Conservation (phyloP, 306 rosid genomes). For the Pyrus bretschneideri region DNA sequence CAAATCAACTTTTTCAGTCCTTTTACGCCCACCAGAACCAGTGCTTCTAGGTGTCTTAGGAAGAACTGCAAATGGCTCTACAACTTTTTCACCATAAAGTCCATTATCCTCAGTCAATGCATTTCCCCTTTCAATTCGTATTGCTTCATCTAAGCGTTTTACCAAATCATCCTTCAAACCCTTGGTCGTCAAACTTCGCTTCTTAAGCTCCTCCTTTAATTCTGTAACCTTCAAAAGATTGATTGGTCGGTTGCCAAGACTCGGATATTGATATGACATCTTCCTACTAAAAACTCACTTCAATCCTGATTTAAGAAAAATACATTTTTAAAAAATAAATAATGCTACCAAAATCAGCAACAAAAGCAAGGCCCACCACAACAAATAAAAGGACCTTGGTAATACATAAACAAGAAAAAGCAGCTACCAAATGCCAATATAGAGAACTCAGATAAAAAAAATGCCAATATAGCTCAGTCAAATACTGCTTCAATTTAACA, state of each 20-base stretch:
- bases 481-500: not conserved
- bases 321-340: not conserved
- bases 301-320: constrained; percentile 27
- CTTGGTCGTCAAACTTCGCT: constrained; percentile 53
- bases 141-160: constrained; percentile 68
- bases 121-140: constrained; percentile 33
- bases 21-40: constrained; percentile 19
- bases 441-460: not conserved
- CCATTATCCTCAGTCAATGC: constrained; percentile 15
- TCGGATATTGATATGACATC: constrained; percentile 71
- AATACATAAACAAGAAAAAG: not conserved
- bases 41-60: constrained; percentile 20
- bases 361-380: not conserved
- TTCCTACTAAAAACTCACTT: constrained; percentile 27
- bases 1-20: constrained; percentile 18
- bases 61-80: constrained; percentile 1
- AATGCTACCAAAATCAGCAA: not conserved
- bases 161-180: constrained; percentile 93
- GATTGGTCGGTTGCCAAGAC: constrained; percentile 66
- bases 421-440: not conserved
- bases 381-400: not conserved
- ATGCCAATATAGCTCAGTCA: not conserved
- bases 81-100: constrained; percentile 17
- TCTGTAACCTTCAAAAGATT: constrained; percentile 91
- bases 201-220: constrained; percentile 85